Base-by-base conservation (phyloP, 164 flowering plant genomes). In the Berberis vulgaris region DNA sequence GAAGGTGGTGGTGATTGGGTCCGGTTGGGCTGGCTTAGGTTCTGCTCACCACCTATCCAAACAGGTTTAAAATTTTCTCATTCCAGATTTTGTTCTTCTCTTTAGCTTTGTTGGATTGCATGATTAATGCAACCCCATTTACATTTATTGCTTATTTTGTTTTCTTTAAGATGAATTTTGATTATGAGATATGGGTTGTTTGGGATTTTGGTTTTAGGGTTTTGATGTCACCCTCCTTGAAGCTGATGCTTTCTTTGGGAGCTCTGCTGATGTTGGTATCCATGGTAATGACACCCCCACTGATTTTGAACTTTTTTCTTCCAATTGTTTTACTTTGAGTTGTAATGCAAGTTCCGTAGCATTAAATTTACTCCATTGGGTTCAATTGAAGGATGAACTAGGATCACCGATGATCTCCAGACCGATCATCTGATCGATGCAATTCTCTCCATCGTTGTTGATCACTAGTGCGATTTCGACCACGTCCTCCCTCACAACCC, bases 31-130 rank as follows among this genome's bases (percentile, higher is more conserved):
- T 65, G 86, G 83, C 49, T 78, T 83, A 43, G 83, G 81, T 41
- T 86, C 87, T 70, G 87, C 91, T 68, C 77, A 82, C 55, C 91
- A 86, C 63, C 91, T 86, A 63, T 79, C 72, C 76, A 83, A 80
- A 62, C 87, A 83, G 83, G 89, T 85, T 57, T 50, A 43, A 9
- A 40, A 5, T 40, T 57, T 47, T 49, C 49, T 66, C 54, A 57
- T 63, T 54, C 43, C 59, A 39, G 12, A 3, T 38, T 41, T 6
- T 41, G 5, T 13, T 13, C 47, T 2, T 12, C 2, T 7, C 7
- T 49, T 9, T 7, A 38, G 5, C 41, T 5, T 55, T 38, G 26
- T 26, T 26, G 26, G 26, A 26, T 26, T 26, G 26, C 26, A 26
- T 26, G 26, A 26, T 26, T 26, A 26, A 26, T 26, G 26, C 26